A percentile compares a stretch with the other conserved stretches of the same genome.
Conservation (phyloP, 2,329 filamentous ascomycete genomes). For the Scopulariopsis brevicaulis region DNA sequence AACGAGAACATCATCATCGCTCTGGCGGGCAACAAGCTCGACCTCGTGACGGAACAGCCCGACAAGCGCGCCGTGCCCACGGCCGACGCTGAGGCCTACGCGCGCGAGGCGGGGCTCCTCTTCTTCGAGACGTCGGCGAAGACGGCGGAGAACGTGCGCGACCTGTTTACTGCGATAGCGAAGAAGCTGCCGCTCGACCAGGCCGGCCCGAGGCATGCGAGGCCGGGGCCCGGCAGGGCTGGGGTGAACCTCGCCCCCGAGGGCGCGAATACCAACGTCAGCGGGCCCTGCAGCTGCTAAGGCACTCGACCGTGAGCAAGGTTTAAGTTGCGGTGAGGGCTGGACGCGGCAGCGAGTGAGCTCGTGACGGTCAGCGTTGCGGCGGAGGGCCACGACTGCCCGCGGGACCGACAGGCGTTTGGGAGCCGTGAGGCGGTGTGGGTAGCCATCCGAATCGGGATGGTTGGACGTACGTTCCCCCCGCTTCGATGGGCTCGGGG, state of each 20-base stretch:
- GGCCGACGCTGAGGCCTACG: conserved; percentile 89
- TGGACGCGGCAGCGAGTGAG: too few relatives aligned
- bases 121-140: conserved; percentile 99
- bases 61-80: conserved; percentile 89
- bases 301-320: not conserved
- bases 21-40: conserved; percentile 93
- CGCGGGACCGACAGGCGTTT: not conserved
- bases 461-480: not conserved
- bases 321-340: too few relatives aligned
- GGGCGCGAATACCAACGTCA: conserved; percentile 43
- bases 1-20: conserved; percentile 99
- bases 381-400: not conserved
- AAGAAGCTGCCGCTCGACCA: conserved; percentile 97
- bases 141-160: conserved; percentile 89
- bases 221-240: conserved; percentile 45
- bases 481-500: not conserved
- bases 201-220: conserved; percentile 78
- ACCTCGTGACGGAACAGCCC: conserved; percentile 86
- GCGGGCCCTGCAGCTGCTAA: conserved; percentile 46
- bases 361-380: too few relatives aligned
- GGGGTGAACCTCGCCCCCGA: conserved; percentile 47
- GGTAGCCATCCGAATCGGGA: not conserved
- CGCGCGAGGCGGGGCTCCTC: conserved; percentile 80
- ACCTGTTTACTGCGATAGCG: conserved; percentile 93
- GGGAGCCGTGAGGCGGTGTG: not conserved